These are phyloP conservation scores for Nitzschia sp. DNA, from an alignment of 108 stramenopile species.

Conservation along the genomic window DNA sequence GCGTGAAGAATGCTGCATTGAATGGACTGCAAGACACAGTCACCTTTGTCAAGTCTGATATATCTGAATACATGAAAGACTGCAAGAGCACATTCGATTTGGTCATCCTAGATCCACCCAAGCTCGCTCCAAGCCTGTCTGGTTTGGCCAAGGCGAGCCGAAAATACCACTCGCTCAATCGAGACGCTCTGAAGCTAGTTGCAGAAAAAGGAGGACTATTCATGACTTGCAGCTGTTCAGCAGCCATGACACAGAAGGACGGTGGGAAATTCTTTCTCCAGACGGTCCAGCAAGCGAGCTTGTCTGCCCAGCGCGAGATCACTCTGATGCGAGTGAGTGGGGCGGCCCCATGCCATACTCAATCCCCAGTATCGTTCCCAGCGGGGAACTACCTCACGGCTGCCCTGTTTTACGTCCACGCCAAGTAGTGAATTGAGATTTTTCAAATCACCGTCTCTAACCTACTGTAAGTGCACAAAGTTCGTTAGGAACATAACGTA, in stretches of 20 bases:
- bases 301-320: slow-evolving; percentile 63
- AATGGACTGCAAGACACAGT: slow-evolving; percentile 64
- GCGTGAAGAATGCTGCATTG: slow-evolving; percentile 63
- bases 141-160: slow-evolving; percentile 66
- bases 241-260: slow-evolving; percentile 93
- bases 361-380: slow-evolving; percentile 72
- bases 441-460: no score
- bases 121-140: slow-evolving; percentile 84
- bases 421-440: slow-evolving; percentile 10
- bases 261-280: slow-evolving; percentile 83
- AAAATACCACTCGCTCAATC: slow-evolving; percentile 90
- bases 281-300: slow-evolving; percentile 70
- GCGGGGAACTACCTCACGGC: slow-evolving; percentile 83
- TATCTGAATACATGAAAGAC: slow-evolving; percentile 72
- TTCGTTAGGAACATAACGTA: no score
- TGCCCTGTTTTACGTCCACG: slow-evolving; percentile 71
- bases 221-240: slow-evolving; percentile 92
- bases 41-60: slow-evolving; percentile 72
- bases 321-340: slow-evolving; percentile 66
- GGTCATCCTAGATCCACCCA: slow-evolving; percentile 92
- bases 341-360: slow-evolving; percentile 84
- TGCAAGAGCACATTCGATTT: slow-evolving; percentile 69
- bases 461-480: no score
- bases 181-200: slow-evolving; percentile 85
- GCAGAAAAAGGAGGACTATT: slow-evolving; percentile 78